Evolutionary conservation across 345 rosid species (phyloP).

Genomic region (Salix udensis): DNA sequence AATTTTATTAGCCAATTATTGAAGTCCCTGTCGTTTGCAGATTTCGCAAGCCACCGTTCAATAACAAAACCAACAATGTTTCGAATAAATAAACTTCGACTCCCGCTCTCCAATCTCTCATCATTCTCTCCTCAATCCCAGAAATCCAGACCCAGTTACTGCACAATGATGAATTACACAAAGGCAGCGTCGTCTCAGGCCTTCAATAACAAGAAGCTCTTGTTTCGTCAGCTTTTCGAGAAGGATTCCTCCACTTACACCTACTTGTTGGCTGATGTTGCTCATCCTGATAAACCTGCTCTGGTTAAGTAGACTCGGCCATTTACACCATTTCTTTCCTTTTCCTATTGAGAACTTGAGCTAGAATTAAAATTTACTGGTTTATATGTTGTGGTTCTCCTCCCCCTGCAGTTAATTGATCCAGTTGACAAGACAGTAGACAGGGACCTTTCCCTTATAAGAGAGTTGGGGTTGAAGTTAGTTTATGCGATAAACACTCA

Average conservation of each 20-base stretch:
- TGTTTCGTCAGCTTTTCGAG: slow-evolving; percentile 92
- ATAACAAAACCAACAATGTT: neutral
- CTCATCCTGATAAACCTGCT: slow-evolving; percentile 86
- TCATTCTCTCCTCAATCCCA: neutral
- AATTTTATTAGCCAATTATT: too few relatives aligned
- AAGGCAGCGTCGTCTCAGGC: slow-evolving; percentile 15
- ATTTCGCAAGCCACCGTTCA: too few relatives aligned
- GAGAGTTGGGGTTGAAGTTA: slow-evolving; percentile 73
- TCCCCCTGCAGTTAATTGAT: slow-evolving; percentile 68
- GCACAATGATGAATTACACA: neutral
- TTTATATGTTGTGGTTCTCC: neutral
- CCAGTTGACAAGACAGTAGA: slow-evolving; percentile 90
- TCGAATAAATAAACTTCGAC: neutral
- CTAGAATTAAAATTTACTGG: neutral
- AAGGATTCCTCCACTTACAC: slow-evolving; percentile 85
- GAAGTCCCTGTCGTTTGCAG: too few relatives aligned
- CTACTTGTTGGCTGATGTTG: slow-evolving; percentile 75
- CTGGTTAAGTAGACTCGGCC: slow-evolving; percentile 33
- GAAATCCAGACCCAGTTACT: neutral
- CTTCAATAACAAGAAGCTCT: slow-evolving; percentile 29
- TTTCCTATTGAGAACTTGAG: neutral
- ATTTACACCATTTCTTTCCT: neutral
- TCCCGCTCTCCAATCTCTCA: neutral
- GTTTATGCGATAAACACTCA: slow-evolving; percentile 88
- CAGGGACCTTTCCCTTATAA: slow-evolving; percentile 65